Percentiles rank a stretch among this genome's conserved stretches.
Evolutionary conservation across 2,329 filamentous ascomycete species (phyloP).

Genomic region (Aspergillus fischeri): DNA sequence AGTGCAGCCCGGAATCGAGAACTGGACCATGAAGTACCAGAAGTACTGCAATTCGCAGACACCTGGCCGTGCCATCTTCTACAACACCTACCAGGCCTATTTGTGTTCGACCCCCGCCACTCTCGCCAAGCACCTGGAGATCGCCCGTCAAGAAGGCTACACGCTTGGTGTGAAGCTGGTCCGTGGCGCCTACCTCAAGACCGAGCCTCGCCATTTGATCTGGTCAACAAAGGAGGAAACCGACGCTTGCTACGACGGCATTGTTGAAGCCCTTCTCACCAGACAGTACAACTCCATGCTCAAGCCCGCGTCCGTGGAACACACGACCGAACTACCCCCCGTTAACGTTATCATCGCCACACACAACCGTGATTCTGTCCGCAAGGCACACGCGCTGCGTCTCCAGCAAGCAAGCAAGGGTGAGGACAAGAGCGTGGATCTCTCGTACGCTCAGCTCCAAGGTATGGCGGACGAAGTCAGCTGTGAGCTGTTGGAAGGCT

Average conservation of each 20-base stretch:
- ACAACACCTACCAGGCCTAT: constrained; percentile 53
- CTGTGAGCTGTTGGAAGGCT: constrained; percentile 50
- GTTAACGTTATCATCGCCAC: constrained; percentile 56
- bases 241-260: constrained; percentile 52
- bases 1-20: constrained; percentile 49
- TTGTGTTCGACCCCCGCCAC: constrained; percentile 47
- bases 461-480: constrained; percentile 96
- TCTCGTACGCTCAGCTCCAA: constrained; percentile 74
- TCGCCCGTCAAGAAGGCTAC: constrained; percentile 47
- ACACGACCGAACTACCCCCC: constrained; percentile 32
- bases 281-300: constrained; percentile 58
- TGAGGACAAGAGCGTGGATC: constrained; percentile 38
- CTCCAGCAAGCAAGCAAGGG: constrained; percentile 45
- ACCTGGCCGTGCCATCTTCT: constrained; percentile 49
- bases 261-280: constrained; percentile 51
- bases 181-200: constrained; percentile 51
- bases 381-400: constrained; percentile 46
- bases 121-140: constrained; percentile 43
- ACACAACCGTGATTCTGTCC: constrained; percentile 54
- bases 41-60: constrained; percentile 48
- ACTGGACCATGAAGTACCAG: constrained; percentile 52
- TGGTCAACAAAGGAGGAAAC: constrained; percentile 47
- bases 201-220: constrained; percentile 44
- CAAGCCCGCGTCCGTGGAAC: constrained; percentile 38
- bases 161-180: constrained; percentile 51